These are phyloP conservation scores for Colletotrichum sp. DNA, from an alignment of 2,329 filamentous ascomycete genomes.

Conservation along the genomic window DNA sequence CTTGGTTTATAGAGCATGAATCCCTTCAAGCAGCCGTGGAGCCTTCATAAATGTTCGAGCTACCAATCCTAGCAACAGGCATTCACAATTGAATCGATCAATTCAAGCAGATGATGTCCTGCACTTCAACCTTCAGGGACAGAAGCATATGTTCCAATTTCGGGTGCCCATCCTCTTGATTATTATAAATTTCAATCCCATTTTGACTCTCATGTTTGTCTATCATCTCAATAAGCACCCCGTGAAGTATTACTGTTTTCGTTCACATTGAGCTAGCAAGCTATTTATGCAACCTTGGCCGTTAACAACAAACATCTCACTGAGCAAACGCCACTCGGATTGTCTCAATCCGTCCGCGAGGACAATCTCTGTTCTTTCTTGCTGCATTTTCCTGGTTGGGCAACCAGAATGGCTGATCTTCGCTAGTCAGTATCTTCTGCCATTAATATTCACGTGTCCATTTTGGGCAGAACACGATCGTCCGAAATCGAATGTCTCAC, in stretches of 20 bases:
- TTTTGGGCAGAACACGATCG: neutral
- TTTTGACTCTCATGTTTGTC: too few relatives aligned
- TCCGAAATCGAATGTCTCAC: neutral
- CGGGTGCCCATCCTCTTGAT: neutral
- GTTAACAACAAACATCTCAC: rapidly evolving
- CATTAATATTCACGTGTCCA: neutral
- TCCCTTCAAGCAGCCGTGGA: too few relatives aligned
- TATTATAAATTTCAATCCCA: too few relatives aligned
- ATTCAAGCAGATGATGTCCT: neutral
- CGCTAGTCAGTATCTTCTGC: rapidly evolving
- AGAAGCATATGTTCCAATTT: neutral
- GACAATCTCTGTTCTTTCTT: neutral
- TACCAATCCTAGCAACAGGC: neutral
- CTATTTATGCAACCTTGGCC: neutral
- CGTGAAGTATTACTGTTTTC: too few relatives aligned
- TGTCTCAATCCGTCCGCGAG: rapidly evolving
- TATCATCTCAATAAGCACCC: too few relatives aligned
- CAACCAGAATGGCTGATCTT: neutral
- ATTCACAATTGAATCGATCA: neutral
- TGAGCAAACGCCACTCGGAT: rapidly evolving
- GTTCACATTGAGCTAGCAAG: too few relatives aligned
- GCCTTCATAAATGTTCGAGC: neutral
- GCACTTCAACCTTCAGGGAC: neutral
- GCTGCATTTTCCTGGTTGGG: neutral
- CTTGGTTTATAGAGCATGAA: neutral